These are phyloP conservation scores for Aspergillus clavatus DNA, from an alignment of 2,329 filamentous ascomycete genomes.

Conservation along the genomic window DNA sequence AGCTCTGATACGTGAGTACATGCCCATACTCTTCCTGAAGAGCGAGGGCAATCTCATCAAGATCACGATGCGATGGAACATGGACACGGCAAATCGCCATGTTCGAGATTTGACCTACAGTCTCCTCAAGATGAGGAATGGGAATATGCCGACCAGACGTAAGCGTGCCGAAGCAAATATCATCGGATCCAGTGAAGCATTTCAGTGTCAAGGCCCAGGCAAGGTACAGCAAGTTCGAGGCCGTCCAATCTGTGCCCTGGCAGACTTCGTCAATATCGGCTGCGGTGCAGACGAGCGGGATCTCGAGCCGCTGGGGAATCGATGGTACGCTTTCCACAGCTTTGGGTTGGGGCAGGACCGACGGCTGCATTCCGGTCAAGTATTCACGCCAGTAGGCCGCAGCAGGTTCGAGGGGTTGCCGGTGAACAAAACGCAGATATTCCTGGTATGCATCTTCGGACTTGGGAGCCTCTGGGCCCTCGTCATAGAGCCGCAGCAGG, in stretches of 20 bases:
- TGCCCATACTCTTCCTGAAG: slow-evolving; percentile 5
- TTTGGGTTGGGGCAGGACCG: not conserved
- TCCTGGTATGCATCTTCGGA: not conserved
- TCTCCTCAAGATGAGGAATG: not conserved
- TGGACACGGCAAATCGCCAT: slow-evolving; percentile 1
- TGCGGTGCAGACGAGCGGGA: not conserved
- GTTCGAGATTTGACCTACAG: slow-evolving; percentile 3
- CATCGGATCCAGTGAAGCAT: slow-evolving; percentile 1
- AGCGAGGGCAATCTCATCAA: slow-evolving; percentile 1
- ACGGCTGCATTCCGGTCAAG: not conserved
- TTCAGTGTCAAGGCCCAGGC: slow-evolving; percentile 3
- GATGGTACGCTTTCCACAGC: not conserved
- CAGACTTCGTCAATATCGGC: slow-evolving; percentile 3
- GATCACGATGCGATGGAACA: not conserved
- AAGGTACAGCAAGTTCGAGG: slow-evolving; percentile 2
- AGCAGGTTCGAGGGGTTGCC: not conserved
- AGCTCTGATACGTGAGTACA: slow-evolving; percentile 6
- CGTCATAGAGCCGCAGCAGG: not conserved
- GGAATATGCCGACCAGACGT: slow-evolving; percentile 3
- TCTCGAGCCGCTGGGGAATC: not conserved
- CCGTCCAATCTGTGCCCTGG: slow-evolving; percentile 2
- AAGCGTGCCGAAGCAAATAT: slow-evolving; percentile 5
- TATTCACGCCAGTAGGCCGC: not conserved
- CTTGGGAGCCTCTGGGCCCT: not conserved
- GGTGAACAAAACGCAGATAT: not conserved